These are phyloP conservation scores for Candida morakotiae DNA, from an alignment of 805 yeast species.

Conservation along the genomic window DNA sequence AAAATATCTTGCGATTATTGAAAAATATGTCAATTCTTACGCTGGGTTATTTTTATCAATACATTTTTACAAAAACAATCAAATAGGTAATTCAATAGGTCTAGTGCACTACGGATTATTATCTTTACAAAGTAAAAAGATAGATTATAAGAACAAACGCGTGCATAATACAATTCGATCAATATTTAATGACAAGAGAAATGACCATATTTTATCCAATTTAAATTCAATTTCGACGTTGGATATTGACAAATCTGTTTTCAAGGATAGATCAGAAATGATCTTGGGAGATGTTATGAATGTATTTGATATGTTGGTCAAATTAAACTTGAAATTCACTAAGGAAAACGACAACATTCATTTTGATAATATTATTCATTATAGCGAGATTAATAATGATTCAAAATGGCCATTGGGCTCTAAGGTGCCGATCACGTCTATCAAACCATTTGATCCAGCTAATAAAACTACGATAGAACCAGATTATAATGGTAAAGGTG, in stretches of 20 bases:
- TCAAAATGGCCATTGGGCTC: conserved; percentile 42
- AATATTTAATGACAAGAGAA: conserved; percentile 24
- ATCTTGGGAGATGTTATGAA: conserved; percentile 32
- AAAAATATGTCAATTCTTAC: conserved; percentile 37
- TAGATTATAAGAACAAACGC: conserved; percentile 12
- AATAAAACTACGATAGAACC: background rate
- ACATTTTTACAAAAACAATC: conserved; percentile 41
- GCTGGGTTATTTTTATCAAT: conserved; percentile 43
- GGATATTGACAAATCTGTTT: conserved; percentile 30
- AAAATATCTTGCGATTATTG: conserved; percentile 25
- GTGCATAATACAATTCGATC: conserved; percentile 17
- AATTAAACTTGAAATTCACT: conserved; percentile 36
- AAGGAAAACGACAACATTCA: conserved; percentile 40
- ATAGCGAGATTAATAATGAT: conserved; percentile 32
- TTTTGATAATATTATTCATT: conserved; percentile 32
- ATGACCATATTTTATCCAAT: conserved; percentile 27
- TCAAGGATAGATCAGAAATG: conserved; percentile 29
- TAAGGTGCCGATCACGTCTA: conserved; percentile 28
- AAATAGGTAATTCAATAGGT: conserved; percentile 46
- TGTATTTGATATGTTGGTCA: conserved; percentile 39
- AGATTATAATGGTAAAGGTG: conserved; percentile 9
- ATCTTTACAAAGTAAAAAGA: conserved; percentile 31
- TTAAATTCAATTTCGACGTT: conserved; percentile 33
- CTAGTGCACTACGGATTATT: conserved; percentile 34
- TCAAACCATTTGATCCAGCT: conserved; percentile 22